Evolutionary conservation across 1,139 yeast species (phyloP).

Genomic region (Sugiyamaella pinicola): DNA sequence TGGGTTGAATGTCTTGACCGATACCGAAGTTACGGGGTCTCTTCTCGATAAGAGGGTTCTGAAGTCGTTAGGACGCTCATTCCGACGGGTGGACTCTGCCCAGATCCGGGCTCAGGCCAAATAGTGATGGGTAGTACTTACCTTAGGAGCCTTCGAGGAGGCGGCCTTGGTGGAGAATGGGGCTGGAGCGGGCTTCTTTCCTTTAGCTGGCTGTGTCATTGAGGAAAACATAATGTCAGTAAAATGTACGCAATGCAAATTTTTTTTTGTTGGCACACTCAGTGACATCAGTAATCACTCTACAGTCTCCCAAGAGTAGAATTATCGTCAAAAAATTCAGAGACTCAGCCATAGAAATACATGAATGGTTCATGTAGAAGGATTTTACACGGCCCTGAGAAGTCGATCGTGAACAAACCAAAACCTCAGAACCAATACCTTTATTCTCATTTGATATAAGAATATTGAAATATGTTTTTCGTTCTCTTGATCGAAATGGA

Average conservation of each 20-base stretch:
- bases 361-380: constrained; percentile 7
- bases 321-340: constrained; percentile 19
- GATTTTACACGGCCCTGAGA: constrained; percentile 11
- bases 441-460: not conserved
- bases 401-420: not conserved
- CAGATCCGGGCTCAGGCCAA: too few species aligned
- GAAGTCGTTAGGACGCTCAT: constrained; percentile 1
- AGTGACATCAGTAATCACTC: constrained; percentile 35
- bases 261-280: constrained; percentile 17
- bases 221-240: constrained; percentile 51
- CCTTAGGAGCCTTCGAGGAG: constrained; percentile 42
- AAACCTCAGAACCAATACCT: constrained; percentile 12
- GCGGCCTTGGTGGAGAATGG: constrained; percentile 62
- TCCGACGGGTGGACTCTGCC: too few species aligned
- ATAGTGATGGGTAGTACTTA: too few species aligned
- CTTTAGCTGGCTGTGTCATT: constrained; percentile 80
- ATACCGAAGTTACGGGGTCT: constrained; percentile 94
- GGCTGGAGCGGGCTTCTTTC: constrained; percentile 86
- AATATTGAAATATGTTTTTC: constrained; percentile 11
- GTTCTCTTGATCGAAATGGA: not conserved
- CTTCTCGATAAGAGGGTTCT: constrained; percentile 81
- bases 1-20: constrained; percentile 94
- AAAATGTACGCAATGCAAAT: constrained; percentile 20
- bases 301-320: constrained; percentile 38
- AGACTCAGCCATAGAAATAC: constrained; percentile 30